Evolutionary conservation across 2,329 filamentous ascomycete species (phyloP).

Genomic region (Alternaria angustiovoidea): DNA sequence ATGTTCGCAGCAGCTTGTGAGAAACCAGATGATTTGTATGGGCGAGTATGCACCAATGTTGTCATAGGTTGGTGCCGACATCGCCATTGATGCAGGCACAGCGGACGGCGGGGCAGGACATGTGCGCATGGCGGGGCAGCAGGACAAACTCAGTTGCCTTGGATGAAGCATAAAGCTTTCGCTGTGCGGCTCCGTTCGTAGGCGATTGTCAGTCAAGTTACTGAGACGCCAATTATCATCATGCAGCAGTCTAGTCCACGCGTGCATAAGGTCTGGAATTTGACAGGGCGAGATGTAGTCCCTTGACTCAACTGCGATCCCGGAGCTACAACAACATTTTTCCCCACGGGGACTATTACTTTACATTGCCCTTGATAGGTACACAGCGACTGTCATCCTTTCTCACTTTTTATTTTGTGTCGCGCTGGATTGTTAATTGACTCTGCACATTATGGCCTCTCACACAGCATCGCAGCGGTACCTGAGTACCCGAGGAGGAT

Average conservation of each 20-base stretch:
- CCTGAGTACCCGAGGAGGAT: slow-evolving; percentile 69
- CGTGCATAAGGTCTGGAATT: slow-evolving; percentile 14
- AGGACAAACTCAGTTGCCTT: slow-evolving; percentile 2
- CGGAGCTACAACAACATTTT: slow-evolving; percentile 37
- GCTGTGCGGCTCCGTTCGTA: not conserved
- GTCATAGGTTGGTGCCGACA: slow-evolving; percentile 14
- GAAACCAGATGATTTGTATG: not conserved
- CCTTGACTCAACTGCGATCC: slow-evolving; percentile 40
- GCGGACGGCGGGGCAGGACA: slow-evolving; percentile 12
- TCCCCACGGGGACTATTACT: slow-evolving; percentile 33
- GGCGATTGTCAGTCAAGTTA: not conserved
- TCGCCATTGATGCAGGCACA: slow-evolving; percentile 18
- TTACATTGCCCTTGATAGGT: slow-evolving; percentile 5
- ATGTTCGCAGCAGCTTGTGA: not conserved
- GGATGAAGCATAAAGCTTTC: slow-evolving; percentile 1
- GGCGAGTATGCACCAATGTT: not conserved
- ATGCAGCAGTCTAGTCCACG: slow-evolving; percentile 1
- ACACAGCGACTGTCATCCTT: slow-evolving; percentile 12
- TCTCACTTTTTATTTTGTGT: slow-evolving; percentile 10
- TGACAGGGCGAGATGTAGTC: slow-evolving; percentile 18
- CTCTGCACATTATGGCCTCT: slow-evolving; percentile 48
- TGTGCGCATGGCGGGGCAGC: slow-evolving; percentile 14
- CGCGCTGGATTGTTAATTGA: slow-evolving; percentile 9
- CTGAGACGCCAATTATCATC: not conserved
- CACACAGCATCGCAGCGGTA: slow-evolving; percentile 67